phyloP scores from a whole-genome alignment of 2,329 filamentous ascomycete species.

The Botrytis deweyae region DNA sequence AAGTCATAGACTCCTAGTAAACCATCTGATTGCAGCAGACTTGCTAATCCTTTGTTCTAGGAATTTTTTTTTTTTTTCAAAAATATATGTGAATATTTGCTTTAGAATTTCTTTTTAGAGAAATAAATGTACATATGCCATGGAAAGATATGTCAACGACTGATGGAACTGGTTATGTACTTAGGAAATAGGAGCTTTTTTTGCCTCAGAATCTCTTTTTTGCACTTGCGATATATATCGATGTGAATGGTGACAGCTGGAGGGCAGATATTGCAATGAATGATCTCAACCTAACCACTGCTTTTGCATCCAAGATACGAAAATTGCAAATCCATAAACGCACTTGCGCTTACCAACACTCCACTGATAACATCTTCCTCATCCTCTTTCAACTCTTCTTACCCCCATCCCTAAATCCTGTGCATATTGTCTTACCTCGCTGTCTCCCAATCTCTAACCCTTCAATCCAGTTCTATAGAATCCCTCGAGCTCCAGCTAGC shows the following conservation, averaged over 20 bases:
- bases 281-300: neutral
- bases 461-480: too few relatives aligned
- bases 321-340: neutral
- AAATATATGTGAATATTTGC: too few relatives aligned
- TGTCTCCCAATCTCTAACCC: neutral
- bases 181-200: neutral
- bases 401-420: neutral
- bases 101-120: neutral
- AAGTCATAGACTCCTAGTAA: neutral
- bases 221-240: neutral
- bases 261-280: neutral
- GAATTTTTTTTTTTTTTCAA: neutral
- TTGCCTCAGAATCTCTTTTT: neutral
- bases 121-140: neutral
- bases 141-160: neutral
- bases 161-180: neutral
- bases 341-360: neutral
- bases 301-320: neutral
- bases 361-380: neutral
- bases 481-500: neutral
- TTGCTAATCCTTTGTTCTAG: neutral
- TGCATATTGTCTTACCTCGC: fast-evolving
- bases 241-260: neutral
- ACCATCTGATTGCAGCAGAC: neutral
- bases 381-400: neutral